Conservation (phyloP, 345 rosid genomes). For the Euphorbia pulcherrima region DNA sequence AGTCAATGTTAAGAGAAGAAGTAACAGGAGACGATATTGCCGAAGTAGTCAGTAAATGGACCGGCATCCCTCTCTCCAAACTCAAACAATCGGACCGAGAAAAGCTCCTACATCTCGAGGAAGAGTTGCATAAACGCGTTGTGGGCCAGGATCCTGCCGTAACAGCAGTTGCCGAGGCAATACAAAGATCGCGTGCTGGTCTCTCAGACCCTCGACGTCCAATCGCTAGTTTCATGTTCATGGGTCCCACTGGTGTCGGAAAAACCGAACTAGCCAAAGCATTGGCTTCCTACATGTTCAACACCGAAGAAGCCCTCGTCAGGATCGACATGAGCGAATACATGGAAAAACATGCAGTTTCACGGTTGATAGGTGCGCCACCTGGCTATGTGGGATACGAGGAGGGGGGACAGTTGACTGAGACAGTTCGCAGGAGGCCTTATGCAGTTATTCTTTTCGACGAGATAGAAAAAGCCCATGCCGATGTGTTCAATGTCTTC, state of each 20-base stretch:
- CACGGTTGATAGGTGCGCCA: constrained; percentile 96
- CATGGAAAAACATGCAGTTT: constrained; percentile 98
- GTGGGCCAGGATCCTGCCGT: constrained; percentile 98
- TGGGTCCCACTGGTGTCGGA: constrained; percentile 99
- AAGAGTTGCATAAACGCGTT: constrained; percentile 85
- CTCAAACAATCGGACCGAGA: constrained; percentile 96
- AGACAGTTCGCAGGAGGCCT: constrained; percentile 87
- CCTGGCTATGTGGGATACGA: constrained; percentile 98
- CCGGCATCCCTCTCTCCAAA: constrained; percentile 93
- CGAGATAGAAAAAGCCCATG: constrained; percentile 97
- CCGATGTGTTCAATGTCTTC: constrained; percentile 89
- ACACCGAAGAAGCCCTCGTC: constrained; percentile 93
- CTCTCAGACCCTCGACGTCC: constrained; percentile 97
- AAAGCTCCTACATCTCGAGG: constrained; percentile 78
- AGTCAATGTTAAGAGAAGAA: constrained; percentile 97
- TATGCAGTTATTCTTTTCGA: constrained; percentile 94
- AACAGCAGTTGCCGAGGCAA: constrained; percentile 88
- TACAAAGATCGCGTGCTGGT: constrained; percentile 96
- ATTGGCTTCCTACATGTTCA: constrained; percentile 86
- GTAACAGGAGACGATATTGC: constrained; percentile 90
- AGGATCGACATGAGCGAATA: constrained; percentile 98
- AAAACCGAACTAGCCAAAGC: constrained; percentile 96
- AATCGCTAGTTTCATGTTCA: constrained; percentile 97
- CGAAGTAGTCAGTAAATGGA: constrained; percentile 95
- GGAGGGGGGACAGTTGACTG: constrained; percentile 97